These are phyloP conservation scores for Apiospora kogelbergensis DNA, from an alignment of 2,329 filamentous ascomycete species.

Conservation along the genomic window DNA sequence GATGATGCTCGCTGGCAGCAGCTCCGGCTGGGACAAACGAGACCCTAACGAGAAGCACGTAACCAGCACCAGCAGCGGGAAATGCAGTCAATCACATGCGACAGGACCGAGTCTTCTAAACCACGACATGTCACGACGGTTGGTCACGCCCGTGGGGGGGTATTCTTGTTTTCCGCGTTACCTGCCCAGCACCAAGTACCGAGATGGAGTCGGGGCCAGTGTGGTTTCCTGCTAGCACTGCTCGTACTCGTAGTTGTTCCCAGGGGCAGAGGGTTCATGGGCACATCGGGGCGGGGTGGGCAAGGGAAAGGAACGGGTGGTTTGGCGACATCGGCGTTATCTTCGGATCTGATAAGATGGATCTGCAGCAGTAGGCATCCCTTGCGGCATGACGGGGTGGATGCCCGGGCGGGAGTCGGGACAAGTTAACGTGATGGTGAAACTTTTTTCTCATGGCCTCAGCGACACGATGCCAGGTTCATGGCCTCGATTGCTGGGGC, in stretches of 20 bases:
- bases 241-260: too few species aligned
- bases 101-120: not conserved
- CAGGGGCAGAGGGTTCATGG: not conserved
- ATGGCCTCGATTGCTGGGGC: not conserved
- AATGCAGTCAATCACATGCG: not conserved
- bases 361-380: slow-evolving; percentile 24
- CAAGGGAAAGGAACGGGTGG: not conserved
- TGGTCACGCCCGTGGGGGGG: not conserved
- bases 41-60: too few species aligned
- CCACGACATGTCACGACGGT: not conserved
- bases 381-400: not conserved
- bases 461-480: not conserved
- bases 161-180: not conserved
- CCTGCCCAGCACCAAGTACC: not conserved
- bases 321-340: slow-evolving; percentile 48
- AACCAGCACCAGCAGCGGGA: not conserved
- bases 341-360: slow-evolving; percentile 56
- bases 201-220: not conserved
- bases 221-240: not conserved
- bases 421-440: not conserved
- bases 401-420: slow-evolving; percentile 1
- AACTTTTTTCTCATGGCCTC: not conserved
- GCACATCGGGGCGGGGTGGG: slow-evolving; percentile 13
- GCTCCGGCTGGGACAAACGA: not conserved
- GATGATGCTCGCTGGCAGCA: not conserved